Evolutionary conservation across 352 stramenopile species (phyloP), one percentile per base, ranked within the genome.

Genomic region (Globisporangium nodosum): DNA sequence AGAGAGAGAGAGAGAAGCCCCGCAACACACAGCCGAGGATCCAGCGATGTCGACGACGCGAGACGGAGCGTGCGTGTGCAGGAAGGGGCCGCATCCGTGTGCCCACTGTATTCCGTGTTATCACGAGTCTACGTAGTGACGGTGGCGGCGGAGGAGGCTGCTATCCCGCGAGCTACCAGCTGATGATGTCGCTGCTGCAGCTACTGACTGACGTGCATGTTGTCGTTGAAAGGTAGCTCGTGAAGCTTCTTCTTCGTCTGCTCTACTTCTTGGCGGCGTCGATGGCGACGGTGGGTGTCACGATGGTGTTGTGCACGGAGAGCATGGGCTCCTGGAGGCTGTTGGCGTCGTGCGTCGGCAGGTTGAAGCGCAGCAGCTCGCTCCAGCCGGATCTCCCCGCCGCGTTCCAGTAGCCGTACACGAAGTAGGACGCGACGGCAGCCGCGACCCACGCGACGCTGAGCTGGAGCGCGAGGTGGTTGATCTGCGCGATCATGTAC

Each of bases 401-500:
- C 0, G 71, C 62, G 58, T 85, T 47, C 21, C 60, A 65, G 62
- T 73, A 81, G 33, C 79, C 79, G 58, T 87, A 88, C 7, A 64
- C 60, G 46, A 88, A 85, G 63, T 88, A 88, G n/a, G 70, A 81
- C 45, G 83, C 31, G 33, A 74, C 62, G 6, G 74, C 76, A 13
- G 57, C 54, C 13, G 43, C 70, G 60, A 88, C 70, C 76, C 76
- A 88, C 31, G 68, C 66, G 18, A 68, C 65, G 50, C 71, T 71
- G 3, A 78, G 60, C 16, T 58, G 61, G 13, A 88, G 53, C 3
- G 64, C 71, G 20, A 78, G 49, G 49, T 70, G 54, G 16, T 54
- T 47, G 49, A 85, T 73, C 63, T 88, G 78, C 6, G 76, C 58
- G 50, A 85, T 81, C 65, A 88, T 67, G 60, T 86, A 87, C 70